phyloP scores from a whole-genome alignment of 2,329 filamentous ascomycete genomes.

The Leptodontidium sp. region DNA sequence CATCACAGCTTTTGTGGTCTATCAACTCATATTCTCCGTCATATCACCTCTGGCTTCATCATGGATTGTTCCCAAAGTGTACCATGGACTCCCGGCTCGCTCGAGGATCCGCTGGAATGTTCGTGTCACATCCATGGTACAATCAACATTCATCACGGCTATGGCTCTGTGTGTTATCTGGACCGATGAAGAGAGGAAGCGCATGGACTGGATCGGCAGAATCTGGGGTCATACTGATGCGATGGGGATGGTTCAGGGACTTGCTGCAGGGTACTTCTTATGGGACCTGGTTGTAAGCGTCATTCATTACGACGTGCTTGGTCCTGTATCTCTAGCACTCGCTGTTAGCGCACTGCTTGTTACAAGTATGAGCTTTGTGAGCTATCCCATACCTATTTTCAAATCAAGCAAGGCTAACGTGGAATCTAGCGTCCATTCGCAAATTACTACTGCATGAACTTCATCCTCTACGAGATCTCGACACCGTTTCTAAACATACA shows the following conservation, averaged over 20 bases:
- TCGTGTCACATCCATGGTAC: slow-evolving; percentile 12
- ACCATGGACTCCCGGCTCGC: neutral
- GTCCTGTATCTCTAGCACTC: slow-evolving; percentile 66
- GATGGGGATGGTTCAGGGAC: slow-evolving; percentile 73
- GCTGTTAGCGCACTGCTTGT: slow-evolving; percentile 75
- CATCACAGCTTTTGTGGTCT: neutral
- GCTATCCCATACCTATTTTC: neutral
- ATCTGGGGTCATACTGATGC: slow-evolving; percentile 79
- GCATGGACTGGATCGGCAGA: slow-evolving; percentile 11
- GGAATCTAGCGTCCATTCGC: slow-evolving; percentile 73
- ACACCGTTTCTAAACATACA: slow-evolving; percentile 84
- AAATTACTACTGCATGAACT: slow-evolving; percentile 79
- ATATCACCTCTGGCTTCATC: neutral
- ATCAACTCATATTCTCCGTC: slow-evolving; percentile 4
- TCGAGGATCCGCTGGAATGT: slow-evolving; percentile 16
- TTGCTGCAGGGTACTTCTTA: slow-evolving; percentile 80
- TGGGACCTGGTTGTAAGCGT: slow-evolving; percentile 76
- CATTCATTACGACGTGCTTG: slow-evolving; percentile 70
- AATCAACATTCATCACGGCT: slow-evolving; percentile 15
- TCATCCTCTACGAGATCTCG: slow-evolving; percentile 85
- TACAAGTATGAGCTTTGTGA: neutral
- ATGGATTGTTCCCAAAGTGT: neutral
- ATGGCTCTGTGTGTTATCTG: slow-evolving; percentile 15
- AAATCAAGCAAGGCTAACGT: neutral
- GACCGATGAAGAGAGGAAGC: slow-evolving; percentile 11